Evolutionary conservation across 352 stramenopile species (phyloP).

Genomic region (Pythium phragmitis): DNA sequence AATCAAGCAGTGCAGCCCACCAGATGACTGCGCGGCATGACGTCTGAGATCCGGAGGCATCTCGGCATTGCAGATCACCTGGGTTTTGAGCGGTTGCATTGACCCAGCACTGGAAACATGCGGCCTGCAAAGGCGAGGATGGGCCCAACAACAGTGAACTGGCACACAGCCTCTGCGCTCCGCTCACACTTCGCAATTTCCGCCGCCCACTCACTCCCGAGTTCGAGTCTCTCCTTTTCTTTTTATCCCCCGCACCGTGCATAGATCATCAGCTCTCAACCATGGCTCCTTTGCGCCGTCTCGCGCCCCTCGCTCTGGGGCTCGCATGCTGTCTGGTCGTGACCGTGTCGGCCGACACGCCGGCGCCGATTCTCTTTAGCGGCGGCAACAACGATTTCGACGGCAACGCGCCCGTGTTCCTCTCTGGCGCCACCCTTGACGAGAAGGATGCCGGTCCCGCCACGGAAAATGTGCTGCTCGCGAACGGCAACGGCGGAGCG

Average conservation of each 20-base stretch:
- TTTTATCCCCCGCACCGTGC: not conserved
- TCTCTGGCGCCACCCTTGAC: not conserved
- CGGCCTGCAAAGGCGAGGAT: too few relatives aligned
- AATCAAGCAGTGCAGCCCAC: not conserved
- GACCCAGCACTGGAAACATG: too few relatives aligned
- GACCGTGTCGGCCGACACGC: not conserved
- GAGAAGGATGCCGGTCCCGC: too few relatives aligned
- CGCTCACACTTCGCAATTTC: too few relatives aligned
- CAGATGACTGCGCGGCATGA: not conserved
- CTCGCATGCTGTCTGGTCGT: conserved; percentile 8
- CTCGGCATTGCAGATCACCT: too few relatives aligned
- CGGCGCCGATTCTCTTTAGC: not conserved
- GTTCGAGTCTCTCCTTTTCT: not conserved
- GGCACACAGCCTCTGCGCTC: too few relatives aligned
- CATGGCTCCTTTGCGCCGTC: conserved; percentile 15
- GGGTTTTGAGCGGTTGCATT: too few relatives aligned
- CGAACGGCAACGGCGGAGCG: not conserved
- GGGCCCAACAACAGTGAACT: too few relatives aligned
- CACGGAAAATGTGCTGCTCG: too few relatives aligned
- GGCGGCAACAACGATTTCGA: not conserved
- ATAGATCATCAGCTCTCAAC: too few relatives aligned
- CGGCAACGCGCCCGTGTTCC: not conserved
- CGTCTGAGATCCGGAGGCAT: not conserved
- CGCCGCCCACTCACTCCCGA: not conserved
- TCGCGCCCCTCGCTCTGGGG: conserved; percentile 3